Evolutionary conservation across 2,329 filamentous ascomycete genomes (phyloP), one percentile per base, ranked within the genome.

Genomic region (Aspergillus sp.): DNA sequence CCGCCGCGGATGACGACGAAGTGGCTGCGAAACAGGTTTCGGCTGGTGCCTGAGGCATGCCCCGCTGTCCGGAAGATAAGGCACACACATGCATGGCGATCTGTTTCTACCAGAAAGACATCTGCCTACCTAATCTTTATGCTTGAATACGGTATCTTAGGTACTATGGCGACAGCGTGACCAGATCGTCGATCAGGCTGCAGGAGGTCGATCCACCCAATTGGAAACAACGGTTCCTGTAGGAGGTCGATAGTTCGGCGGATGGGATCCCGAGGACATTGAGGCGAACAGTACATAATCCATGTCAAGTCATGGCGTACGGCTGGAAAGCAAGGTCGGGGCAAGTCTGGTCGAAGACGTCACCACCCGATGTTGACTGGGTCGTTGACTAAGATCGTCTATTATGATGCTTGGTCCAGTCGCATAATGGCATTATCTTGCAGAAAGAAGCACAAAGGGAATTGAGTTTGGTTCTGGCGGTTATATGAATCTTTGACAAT

Each of bases 301-400:
- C 13, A 43, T 38, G 35, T 38, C 33, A 35, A 4, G 22, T 24
- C 26, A 22, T 30, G 8, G 26, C 26, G 3, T 6, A 7, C n/a
- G 11, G 11, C n/a, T 36, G 35, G 13, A 38, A 38, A 8, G 40
- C 10, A 6, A 42, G 19, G 45, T 24, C 26, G 13, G 19, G n/a
- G n/a, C n/a, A 51, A 47, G 36, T 57, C 35, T 51, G 54, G 54
- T 54, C 33, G 19, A 54, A 49, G 54, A 56, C 54, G 54, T 56
- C 54, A 56, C 54, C 52, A 52, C 47, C 52, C 51, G 49, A 36
- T 22, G 35, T n/a, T 14, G 35, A 17, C 40, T 20, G 40, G 40
- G 40, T 42, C 40, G 35, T 38, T 30, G 26, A 30, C 26, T 30
- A 30, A 30, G 26, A 30, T 30, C 26, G 10, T 30, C 8, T 11